Conservation (phyloP, 1,139 yeast species). For the Pichiaceae sp. region DNA sequence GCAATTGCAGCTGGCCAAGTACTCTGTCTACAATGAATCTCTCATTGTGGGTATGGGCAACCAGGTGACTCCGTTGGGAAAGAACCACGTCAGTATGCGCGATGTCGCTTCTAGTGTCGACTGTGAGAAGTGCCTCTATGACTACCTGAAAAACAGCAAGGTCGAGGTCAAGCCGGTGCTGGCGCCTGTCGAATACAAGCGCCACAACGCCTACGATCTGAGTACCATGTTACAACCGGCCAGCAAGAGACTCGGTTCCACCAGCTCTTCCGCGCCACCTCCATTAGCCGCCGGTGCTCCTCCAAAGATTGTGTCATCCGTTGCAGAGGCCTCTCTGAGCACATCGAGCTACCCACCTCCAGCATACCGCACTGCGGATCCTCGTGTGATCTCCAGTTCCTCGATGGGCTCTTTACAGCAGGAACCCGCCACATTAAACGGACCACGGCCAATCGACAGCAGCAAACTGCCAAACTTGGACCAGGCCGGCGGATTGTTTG, state of each 20-base stretch:
- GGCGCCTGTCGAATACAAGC: constrained; percentile 65
- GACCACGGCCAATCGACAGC: constrained; percentile 17
- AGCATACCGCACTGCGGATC: constrained; percentile 20
- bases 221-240: constrained; percentile 1
- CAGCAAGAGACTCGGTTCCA: constrained; percentile 2
- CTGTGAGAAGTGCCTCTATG: constrained; percentile 74
- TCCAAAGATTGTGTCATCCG: neutral
- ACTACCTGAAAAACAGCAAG: constrained; percentile 37
- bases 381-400: constrained; percentile 5
- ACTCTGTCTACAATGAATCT: constrained; percentile 81
- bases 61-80: constrained; percentile 62
- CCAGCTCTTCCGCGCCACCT: constrained; percentile 1
- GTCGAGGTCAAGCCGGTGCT: constrained; percentile 22
- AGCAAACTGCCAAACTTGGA: neutral
- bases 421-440: constrained; percentile 11
- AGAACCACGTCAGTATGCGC: constrained; percentile 59
- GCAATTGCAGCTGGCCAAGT: constrained; percentile 80
- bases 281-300: neutral
- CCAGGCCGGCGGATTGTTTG: constrained; percentile 36
- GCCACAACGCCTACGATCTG: constrained; percentile 57
- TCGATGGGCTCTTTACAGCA: constrained; percentile 3
- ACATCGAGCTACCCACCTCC: constrained; percentile 3
- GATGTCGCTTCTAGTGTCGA: constrained; percentile 68
- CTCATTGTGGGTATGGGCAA: constrained; percentile 80
- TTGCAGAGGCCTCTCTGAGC: neutral